Evolutionary conservation across 306 rosid species (phyloP), one percentile per base, ranked within the genome.

Genomic region (Vigna trinervia): DNA sequence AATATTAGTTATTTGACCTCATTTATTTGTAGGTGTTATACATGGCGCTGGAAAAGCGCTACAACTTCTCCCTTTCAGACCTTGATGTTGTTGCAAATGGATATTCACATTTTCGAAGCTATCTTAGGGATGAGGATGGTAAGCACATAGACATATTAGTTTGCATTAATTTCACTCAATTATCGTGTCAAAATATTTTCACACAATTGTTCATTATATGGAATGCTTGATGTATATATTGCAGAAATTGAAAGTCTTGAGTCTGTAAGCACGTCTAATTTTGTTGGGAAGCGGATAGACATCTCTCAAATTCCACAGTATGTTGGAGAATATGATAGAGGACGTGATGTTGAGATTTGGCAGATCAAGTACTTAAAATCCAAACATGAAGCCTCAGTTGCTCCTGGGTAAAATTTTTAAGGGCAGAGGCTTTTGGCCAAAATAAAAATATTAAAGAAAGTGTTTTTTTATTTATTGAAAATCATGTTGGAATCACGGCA

Each of bases 21-120:
- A 53, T 79, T 77, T 69, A 60, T 80, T 69, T 75, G 60, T 86
- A 92, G 93, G 96, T 89, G 80, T 80, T 95, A 46, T 95, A 86
- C 85, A 57, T 92, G 78, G 93, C 92, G 13, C 48, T 95, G 78
- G 97, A 92, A 73, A 95, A 90, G 87, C 96, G 97, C 50, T 95
- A 88, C 85, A 95, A 95, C 85, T 95, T 92, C 89, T 90, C 93
- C 78, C 82, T 92, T 61, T 74, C 84, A 52, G 96, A 90, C 81
- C 88, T 92, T 46, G 91, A 92, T 82, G 88, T 94, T 56, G 90
- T 89, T 68, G 93, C 96, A 78, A 90, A 92, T 79, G 97, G 96
- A 66, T 95, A 90, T 71, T 83, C 84, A 20, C 93, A 82, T 87
- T 95, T 95, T 84, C 88, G 78, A 56, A 89, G 89, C 73, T 90